phyloP scores from a whole-genome alignment of 1,139 yeast genomes.

The Geotrichum klebahnii region DNA sequence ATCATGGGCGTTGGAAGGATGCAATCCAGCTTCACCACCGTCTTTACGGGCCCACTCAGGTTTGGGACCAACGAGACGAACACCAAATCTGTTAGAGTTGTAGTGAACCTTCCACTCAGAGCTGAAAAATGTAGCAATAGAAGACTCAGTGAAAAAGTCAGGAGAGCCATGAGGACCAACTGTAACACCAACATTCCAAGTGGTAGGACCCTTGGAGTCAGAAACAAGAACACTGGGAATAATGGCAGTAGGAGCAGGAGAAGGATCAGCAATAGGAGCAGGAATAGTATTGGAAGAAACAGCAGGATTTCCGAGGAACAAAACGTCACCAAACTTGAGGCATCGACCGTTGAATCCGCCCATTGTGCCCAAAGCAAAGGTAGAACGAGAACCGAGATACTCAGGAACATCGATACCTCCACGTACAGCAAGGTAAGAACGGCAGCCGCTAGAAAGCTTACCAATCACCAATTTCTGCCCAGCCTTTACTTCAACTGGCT shows the following conservation, averaged over 20 bases:
- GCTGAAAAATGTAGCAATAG: constrained; percentile 67
- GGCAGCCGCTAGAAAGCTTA: constrained; percentile 73
- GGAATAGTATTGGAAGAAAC: constrained; percentile 66
- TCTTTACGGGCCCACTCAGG: constrained; percentile 96
- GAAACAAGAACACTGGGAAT: constrained; percentile 49
- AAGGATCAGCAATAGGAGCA: constrained; percentile 62
- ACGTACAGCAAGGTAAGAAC: constrained; percentile 83
- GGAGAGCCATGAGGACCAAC: constrained; percentile 98
- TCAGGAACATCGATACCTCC: constrained; percentile 94
- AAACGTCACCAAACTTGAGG: constrained; percentile 84
- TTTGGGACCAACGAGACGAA: constrained; percentile 89
- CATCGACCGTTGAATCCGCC: constrained; percentile 95
- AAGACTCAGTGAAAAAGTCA: constrained; percentile 79
- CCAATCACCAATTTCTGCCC: constrained; percentile 83
- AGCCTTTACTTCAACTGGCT: constrained; percentile 61
- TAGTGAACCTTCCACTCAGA: constrained; percentile 91
- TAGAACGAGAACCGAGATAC: constrained; percentile 92
- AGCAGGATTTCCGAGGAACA: constrained; percentile 76
- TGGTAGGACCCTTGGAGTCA: constrained; percentile 41
- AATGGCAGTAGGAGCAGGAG: constrained; percentile 51
- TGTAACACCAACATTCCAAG: constrained; percentile 88
- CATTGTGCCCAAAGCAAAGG: constrained; percentile 88
- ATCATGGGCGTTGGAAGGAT: constrained; percentile 96
- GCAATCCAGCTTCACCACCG: constrained; percentile 97
- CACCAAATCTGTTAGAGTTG: constrained; percentile 94